These are phyloP conservation scores for Kodamaea neixiangensis DNA, from an alignment of 805 yeast genomes.

Conservation along the genomic window DNA sequence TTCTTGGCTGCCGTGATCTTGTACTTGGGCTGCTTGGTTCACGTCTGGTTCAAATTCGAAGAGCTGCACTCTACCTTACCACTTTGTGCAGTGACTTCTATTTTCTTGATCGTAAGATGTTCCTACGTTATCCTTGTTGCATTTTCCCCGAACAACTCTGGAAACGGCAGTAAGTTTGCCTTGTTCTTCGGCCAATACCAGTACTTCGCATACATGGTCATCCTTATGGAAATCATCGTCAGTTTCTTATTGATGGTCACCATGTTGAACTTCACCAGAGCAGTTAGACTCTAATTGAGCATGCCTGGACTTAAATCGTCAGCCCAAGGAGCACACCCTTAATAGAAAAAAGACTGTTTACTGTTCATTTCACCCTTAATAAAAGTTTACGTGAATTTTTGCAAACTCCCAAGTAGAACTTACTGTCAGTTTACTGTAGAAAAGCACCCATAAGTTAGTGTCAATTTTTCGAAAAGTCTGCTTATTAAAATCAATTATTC, in stretches of 20 bases:
- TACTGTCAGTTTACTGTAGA: no score
- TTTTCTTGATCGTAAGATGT: constrained; percentile 7
- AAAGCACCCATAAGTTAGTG: no score
- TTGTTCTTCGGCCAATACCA: constrained; percentile 9
- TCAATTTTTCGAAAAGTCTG: no score
- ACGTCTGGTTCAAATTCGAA: background rate
- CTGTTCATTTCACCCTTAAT: no score
- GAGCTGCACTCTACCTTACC: constrained; percentile 4
- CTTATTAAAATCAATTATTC: background rate
- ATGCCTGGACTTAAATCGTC: no score
- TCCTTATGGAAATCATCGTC: constrained; percentile 1
- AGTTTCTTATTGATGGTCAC: background rate
- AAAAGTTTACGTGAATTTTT: no score
- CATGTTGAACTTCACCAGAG: constrained; percentile 1
- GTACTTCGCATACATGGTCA: constrained; percentile 8
- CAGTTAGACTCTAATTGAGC: background rate
- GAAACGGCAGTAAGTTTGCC: constrained; percentile 1
- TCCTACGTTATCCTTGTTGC: constrained; percentile 6
- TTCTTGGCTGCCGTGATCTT: constrained; percentile 2
- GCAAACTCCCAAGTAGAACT: no score
- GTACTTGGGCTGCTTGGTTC: background rate
- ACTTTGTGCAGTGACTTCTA: background rate
- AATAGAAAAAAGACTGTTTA: no score
- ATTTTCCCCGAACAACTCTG: background rate
- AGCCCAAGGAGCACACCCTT: background rate